phyloP scores from a whole-genome alignment of 129 eudicot genomes.

The Saposhnikovia divaricata region DNA sequence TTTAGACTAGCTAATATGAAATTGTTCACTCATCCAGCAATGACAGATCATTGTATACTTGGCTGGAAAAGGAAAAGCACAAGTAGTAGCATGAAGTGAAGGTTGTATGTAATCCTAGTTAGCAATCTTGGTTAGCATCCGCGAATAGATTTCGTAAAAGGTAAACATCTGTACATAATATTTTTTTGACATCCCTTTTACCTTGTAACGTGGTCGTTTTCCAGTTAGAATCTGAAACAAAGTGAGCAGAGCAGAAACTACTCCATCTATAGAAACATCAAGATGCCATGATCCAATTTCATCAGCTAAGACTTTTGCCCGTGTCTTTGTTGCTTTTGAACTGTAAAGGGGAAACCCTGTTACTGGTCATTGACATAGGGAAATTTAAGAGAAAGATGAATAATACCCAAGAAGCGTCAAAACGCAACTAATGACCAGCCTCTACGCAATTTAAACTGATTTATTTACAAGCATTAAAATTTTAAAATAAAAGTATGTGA shows the following conservation, averaged over 20 bases:
- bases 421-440: too few relatives aligned
- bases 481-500: not conserved
- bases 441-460: too few relatives aligned
- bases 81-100: not conserved
- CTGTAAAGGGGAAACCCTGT: slow-evolving; percentile 26
- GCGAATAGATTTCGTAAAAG: not conserved
- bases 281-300: slow-evolving; percentile 98
- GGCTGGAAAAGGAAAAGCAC: not conserved
- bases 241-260: slow-evolving; percentile 68
- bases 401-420: not conserved
- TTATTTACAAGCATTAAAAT: too few relatives aligned
- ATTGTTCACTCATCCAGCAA: not conserved
- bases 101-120: not conserved
- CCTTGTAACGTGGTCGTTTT: slow-evolving; percentile 87
- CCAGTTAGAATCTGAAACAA: slow-evolving; percentile 84
- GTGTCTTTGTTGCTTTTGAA: slow-evolving; percentile 63
- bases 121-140: not conserved
- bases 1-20: not conserved
- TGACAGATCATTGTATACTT: not conserved
- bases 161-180: not conserved
- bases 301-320: slow-evolving; percentile 79
- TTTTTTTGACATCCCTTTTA: not conserved
- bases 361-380: not conserved
- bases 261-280: slow-evolving; percentile 75
- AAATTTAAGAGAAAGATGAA: not conserved